Percentiles rank a stretch among this genome's conserved stretches.
Evolutionary conservation across 2,329 filamentous ascomycete genomes (phyloP).

Genomic region (Blastomyces silverae): DNA sequence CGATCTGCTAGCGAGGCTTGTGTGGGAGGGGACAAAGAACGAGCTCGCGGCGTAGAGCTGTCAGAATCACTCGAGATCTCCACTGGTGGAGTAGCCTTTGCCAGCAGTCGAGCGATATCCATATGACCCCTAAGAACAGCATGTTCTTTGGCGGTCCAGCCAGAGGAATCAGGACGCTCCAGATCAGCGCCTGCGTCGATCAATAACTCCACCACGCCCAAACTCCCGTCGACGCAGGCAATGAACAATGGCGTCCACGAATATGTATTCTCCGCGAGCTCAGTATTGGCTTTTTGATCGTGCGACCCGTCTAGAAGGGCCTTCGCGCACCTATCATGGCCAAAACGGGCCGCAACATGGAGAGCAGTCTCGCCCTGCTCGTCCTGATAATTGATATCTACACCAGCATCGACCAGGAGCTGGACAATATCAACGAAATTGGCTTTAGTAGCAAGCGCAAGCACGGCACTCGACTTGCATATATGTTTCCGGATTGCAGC

Average conservation of each 20-base stretch:
- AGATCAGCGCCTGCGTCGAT: conserved; percentile 71
- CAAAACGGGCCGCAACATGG: conserved; percentile 84
- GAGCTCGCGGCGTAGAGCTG: conserved; percentile 31
- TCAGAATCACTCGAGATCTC: conserved; percentile 24
- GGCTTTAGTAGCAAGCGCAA: conserved; percentile 80
- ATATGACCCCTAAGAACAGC: conserved; percentile 85
- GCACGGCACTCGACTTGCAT: conserved; percentile 76
- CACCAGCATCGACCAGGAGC: conserved; percentile 79
- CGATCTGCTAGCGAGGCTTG: conserved; percentile 41
- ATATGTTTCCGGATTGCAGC: conserved; percentile 60
- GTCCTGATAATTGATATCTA: conserved; percentile 91
- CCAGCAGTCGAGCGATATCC: conserved; percentile 65
- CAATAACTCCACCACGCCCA: conserved; percentile 67
- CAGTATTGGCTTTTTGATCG: conserved; percentile 65
- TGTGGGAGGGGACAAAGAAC: conserved; percentile 32
- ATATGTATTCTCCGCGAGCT: conserved; percentile 75
- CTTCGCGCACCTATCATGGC: conserved; percentile 71
- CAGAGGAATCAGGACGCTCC: conserved; percentile 70
- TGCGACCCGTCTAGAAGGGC: conserved; percentile 65
- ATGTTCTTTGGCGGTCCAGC: conserved; percentile 92
- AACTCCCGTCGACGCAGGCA: conserved; percentile 79
- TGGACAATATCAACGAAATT: conserved; percentile 80
- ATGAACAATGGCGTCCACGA: conserved; percentile 95
- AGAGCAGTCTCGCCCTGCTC: conserved; percentile 83
- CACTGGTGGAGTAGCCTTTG: conserved; percentile 44